Evolutionary conservation across 75 land plant species (phyloP).

Genomic region (Sequoiadendron giganteum): DNA sequence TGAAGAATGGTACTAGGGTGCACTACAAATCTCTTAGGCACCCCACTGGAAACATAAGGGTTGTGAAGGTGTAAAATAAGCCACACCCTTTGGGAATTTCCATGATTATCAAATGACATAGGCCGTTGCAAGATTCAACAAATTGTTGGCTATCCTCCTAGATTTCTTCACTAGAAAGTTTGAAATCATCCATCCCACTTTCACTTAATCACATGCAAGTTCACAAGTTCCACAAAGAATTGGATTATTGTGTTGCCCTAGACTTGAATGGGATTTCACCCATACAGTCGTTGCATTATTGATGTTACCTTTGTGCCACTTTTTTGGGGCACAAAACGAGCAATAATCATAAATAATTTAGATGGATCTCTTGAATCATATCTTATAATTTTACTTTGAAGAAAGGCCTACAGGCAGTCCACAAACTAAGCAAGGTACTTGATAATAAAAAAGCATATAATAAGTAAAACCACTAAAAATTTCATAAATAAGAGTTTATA

Average conservation of each 20-base stretch:
- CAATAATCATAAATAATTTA: not conserved
- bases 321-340: not conserved
- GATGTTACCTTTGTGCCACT: not conserved
- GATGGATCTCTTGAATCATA: not conserved
- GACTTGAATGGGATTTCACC: not conserved
- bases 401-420: not conserved
- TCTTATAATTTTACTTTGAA: not conserved
- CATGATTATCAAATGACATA: no score
- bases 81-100: no score
- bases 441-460: not conserved
- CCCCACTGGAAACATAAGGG: no score
- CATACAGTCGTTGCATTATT: not conserved
- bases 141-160: not conserved
- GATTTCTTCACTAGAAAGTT: not conserved
- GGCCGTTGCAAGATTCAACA: no score
- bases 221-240: not conserved
- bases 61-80: no score
- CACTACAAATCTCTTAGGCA: no score
- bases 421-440: not conserved
- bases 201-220: not conserved
- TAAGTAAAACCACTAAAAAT: not conserved
- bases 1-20: no score
- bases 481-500: not conserved
- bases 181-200: not conserved
- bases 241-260: not conserved